Conservation (phyloP, 2,329 filamentous ascomycete species). For the Pestalotiopsis sp. region DNA sequence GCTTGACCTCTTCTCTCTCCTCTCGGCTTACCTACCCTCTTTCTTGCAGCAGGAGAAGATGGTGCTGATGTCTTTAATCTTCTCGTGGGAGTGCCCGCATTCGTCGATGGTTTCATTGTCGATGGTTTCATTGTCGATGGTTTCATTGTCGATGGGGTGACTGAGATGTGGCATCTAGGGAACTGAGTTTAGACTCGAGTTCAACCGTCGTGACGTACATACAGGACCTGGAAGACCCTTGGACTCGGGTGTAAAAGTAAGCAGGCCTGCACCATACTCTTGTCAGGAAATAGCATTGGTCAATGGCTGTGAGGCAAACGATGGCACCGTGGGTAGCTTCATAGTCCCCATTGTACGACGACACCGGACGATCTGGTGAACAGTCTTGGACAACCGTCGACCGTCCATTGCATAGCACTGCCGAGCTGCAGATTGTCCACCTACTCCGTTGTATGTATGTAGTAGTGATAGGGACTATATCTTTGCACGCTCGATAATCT, state of each 20-base stretch:
- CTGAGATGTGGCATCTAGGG: no score
- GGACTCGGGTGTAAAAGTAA: not conserved
- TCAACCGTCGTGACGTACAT: not conserved
- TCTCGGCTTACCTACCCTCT: not conserved
- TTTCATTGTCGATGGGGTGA: no score
- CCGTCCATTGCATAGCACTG: constrained; percentile 6
- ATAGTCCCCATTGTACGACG: not conserved
- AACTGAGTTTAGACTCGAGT: not conserved
- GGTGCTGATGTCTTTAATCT: no score
- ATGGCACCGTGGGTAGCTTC: not conserved
- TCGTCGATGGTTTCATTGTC: no score
- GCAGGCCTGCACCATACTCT: not conserved
- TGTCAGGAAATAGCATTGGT: not conserved
- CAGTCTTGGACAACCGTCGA: not conserved
- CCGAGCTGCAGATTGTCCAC: not conserved
- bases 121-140: no score
- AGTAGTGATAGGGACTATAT: not conserved
- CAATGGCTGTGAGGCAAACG: constrained; percentile 3
- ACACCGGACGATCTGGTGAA: not conserved
- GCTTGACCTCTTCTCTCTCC: not conserved
- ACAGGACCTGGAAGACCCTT: not conserved
- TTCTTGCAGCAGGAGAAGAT: not conserved
- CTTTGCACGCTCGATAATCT: not conserved
- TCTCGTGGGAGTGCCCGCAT: no score
- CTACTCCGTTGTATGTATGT: no score